Base-by-base conservation (phyloP, 805 yeast genomes). In the Candida ipomoeae region DNA sequence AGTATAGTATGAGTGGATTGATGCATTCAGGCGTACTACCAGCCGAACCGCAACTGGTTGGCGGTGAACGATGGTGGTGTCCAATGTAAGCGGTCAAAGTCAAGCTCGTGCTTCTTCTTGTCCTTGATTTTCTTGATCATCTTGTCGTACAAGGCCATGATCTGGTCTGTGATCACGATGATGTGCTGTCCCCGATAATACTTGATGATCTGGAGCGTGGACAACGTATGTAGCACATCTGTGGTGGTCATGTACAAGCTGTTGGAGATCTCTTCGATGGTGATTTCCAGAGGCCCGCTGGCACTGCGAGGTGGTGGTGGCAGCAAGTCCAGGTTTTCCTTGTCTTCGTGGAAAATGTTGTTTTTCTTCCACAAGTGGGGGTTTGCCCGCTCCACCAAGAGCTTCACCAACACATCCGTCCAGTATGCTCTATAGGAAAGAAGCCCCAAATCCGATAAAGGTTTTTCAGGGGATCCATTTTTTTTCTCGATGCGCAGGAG, bases 381-480 rank as follows among this genome's bases (percentile, higher is more conserved):
- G 48, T 64, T 70, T 44, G 72, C 71, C 40, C 76, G 59, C 57
- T 87, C 94, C 36, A 85, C 84, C 36, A 94, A 71, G 29, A 89
- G 64, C 47, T 82, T 83, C 11, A 90, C 83, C 52, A 94, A 75
- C 0, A 92, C 84, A 61, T 94, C 98, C 0, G 97, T 83, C 99
- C 99, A 94, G 64, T 80, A 94, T 0, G 97, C 96, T 67, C 99
- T 82, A 63, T 94, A 94, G 5, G 96, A 87, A 29, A 94, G 75
- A 32, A 94, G 75, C 38, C 99, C 99, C 63, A 94, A 76, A 76
- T 94, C 99, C 0, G 96, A 88, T 20, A 94, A 74, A 2, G 99
- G 99, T 63, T 94, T 94, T 69, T 94, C 99, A 0, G 99, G 99
- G 0, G 97, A 89, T 0, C 99, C 99, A 3, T 84, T 82, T 65